Base-by-base conservation (phyloP, 148 eudicot genomes). In the Amaranthus palmeri region DNA sequence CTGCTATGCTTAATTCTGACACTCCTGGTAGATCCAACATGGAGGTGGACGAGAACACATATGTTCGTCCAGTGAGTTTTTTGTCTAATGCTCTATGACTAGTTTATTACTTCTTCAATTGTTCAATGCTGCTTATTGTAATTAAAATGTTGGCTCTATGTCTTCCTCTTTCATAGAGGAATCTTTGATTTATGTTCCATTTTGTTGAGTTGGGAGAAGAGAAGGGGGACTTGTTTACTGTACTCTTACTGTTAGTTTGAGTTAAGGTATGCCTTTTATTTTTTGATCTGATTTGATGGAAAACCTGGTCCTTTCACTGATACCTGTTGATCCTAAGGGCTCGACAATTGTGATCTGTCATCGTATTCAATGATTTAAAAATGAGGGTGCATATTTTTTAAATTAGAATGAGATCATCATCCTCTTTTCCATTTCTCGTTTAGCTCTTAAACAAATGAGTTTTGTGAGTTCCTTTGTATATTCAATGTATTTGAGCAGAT, bases 31-130 rank as follows among this genome's bases (percentile, higher is more conserved):
- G 88, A 81, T 75, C 83, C 64, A 83, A 83, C 69, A 90, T 90
- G 96, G 96, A 90, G 51, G 96, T 90, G 79, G 96, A 90, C 81
- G 83, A 81, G 70, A 83, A 74, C 68, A 76, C 79, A n/a, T 72
- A 77, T 78, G 80, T 67, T 79, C 86, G 67, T 63, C 61, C 77
- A 67, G 90, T 88, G 79, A 81, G 90, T 74, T 71, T 52, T 76
- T 51, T 15, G 42, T 58, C 73, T 50, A 62, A 52, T 59, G 36
- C 36, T 25, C 36, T 25, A 25, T 25, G 36, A 25, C 46, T 65
- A 55, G 52, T 59, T 40, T 46, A 25, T 42, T 58, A 6, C 54
- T 5, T 42, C 25, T 53, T 43, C 7, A 56, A 17, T 49, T 58
- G 42, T 18, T 56, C 7, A 6, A 62, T 41, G 43, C 11, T 62